Base-by-base conservation (phyloP, 352 stramenopile genomes). In the Lagenidium sp. region DNA sequence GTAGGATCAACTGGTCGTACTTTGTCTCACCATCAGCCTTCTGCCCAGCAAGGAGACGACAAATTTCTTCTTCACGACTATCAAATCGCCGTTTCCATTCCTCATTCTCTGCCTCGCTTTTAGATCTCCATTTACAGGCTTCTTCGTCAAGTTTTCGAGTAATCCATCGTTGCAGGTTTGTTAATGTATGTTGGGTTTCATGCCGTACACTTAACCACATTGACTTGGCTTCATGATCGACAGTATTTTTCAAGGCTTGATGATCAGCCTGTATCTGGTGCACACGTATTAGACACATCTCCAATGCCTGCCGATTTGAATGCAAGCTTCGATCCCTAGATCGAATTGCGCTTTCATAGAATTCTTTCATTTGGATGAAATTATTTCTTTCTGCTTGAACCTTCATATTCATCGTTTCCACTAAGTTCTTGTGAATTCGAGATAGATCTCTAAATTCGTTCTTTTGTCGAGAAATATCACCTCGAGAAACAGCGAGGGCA, bases 361-460 rank as follows among this genome's bases (percentile, higher is more conserved):
- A 61, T 24, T 64, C 50, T 29, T 60, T 47, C 7, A 62, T 28
- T 16, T 39, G 37, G 1, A 22, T 25, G 13, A 23, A 37, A 23
- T 52, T 64, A 11, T 40, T 18, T 24, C 57, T 52, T 26, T 84
- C 71, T 12, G 68, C 47, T 42, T 55, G 50, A 16, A 79, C 19
- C 4, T 47, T 54, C 29, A 54, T 40, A 3, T 73, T 65, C 55
- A 84, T 77, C 0, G 70, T 57, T 8, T 80, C 68, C 1, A 50
- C 56, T 13, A 83, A 36, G 26, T 78, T 85, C 57, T 79, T 83
- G 59, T 87, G 63, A 53, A 85, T 80, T 12, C 75, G 62, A 8
- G 69, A 57, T 18, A 87, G 36, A 47, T 85, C 70, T 15, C 58
- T 74, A 39, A 83, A 78, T 19, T 80, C 69, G 30, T 83, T 82